A percentile compares a stretch with the other conserved stretches of the same genome.
Evolutionary conservation across 495 filamentous ascomycete genomes (phyloP).

Genomic region (Lophiostoma macrostomum): DNA sequence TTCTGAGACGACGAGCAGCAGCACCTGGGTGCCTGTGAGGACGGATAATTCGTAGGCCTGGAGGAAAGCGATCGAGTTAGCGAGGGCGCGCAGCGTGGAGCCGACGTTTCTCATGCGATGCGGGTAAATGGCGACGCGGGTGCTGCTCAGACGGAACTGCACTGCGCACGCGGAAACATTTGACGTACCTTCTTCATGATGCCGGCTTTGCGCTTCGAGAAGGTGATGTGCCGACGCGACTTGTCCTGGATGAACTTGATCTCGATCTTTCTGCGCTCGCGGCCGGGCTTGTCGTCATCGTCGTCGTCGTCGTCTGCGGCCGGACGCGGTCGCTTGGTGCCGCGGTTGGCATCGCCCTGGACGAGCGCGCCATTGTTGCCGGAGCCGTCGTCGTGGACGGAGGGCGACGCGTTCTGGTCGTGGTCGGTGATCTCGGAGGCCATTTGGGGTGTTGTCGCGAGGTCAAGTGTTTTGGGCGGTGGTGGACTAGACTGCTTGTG

Average conservation of each 20-base stretch:
- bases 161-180: constrained; percentile 14
- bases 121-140: constrained; percentile 15
- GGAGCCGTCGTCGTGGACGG: constrained; percentile 57
- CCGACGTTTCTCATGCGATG: constrained; percentile 29
- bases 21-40: constrained; percentile 95
- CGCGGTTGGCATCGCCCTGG: constrained; percentile 63
- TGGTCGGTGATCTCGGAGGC: constrained; percentile 45
- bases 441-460: constrained; percentile 30
- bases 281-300: constrained; percentile 95
- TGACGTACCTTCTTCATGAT: constrained; percentile 98
- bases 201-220: constrained; percentile 99
- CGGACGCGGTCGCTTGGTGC: constrained; percentile 85
- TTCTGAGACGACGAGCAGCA: constrained; percentile 96
- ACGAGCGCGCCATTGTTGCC: constrained; percentile 50
- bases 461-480: constrained; percentile 31
- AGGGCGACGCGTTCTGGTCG: constrained; percentile 44
- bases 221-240: constrained; percentile 99
- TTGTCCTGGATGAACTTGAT: constrained; percentile 99
- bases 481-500: constrained; percentile 37
- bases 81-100: constrained; percentile 8
- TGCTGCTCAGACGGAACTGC: constrained; percentile 22
- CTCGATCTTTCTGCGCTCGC: constrained; percentile 99
- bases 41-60: constrained; percentile 98
- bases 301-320: constrained; percentile 92
- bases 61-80: constrained; percentile 20